phyloP scores from a whole-genome alignment of 352 stramenopile genomes.

The Blastocystis hominis region DNA sequence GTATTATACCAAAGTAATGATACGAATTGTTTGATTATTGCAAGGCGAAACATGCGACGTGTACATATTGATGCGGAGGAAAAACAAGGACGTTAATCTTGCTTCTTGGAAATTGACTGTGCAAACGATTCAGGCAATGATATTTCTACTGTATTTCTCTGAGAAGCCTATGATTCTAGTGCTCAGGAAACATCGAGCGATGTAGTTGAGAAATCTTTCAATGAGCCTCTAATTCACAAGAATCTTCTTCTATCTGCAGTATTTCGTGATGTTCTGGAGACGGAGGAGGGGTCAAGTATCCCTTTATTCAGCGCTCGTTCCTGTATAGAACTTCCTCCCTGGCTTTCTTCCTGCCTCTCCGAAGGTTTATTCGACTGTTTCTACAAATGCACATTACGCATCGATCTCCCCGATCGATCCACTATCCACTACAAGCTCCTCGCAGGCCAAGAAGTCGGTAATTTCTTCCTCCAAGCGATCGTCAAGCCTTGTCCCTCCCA shows the following conservation, averaged over 20 bases:
- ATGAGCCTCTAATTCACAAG: neutral
- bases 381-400: neutral
- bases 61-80: neutral
- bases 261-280: neutral
- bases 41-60: neutral
- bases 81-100: neutral
- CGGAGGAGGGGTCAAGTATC: neutral
- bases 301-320: neutral
- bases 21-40: neutral
- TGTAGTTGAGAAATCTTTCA: neutral
- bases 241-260: constrained; percentile 1
- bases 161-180: neutral
- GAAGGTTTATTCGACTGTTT: constrained; percentile 16
- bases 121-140: constrained; percentile 18
- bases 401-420: neutral
- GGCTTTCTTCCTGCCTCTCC: neutral
- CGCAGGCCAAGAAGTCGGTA: neutral
- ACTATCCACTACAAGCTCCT: neutral
- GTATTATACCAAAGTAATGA: neutral
- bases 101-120: neutral
- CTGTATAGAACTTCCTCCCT: neutral
- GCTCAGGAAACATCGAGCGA: neutral
- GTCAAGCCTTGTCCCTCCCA: constrained; percentile 18
- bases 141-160: neutral
- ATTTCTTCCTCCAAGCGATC: neutral